Conservation (phyloP, 352 stramenopile genomes). For the Hyaloperonospora brassicae region DNA sequence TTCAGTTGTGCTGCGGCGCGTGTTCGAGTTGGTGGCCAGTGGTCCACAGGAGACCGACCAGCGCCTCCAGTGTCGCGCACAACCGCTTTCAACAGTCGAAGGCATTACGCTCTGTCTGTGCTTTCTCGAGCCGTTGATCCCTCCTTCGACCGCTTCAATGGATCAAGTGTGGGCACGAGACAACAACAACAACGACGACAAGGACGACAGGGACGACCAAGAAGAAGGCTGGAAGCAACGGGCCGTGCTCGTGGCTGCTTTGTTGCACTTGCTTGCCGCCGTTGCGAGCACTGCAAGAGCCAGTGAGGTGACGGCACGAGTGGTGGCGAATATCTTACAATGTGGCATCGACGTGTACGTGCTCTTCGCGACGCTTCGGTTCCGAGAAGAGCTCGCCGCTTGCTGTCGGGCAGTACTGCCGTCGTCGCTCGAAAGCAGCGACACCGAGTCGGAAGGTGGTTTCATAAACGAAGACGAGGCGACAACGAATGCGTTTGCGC, state of each 20-base stretch:
- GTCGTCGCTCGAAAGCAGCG: conserved; percentile 27
- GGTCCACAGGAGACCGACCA: conserved; percentile 5
- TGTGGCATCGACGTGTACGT: conserved; percentile 31
- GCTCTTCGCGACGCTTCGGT: conserved; percentile 43
- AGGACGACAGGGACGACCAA: conserved; percentile 9
- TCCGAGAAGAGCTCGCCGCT: conserved; percentile 44
- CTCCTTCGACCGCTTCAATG: conserved; percentile 13
- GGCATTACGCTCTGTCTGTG: conserved; percentile 19
- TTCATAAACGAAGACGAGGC: conserved; percentile 24
- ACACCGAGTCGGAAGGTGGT: conserved; percentile 23
- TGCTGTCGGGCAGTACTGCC: conserved; percentile 36
- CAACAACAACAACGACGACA: conserved; percentile 15
- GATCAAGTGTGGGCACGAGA: conserved; percentile 1
- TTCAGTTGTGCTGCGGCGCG: conserved; percentile 33
- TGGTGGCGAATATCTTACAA: conserved; percentile 25
- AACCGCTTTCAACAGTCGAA: conserved; percentile 9
- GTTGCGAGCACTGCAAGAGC: neutral
- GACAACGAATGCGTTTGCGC: conserved; percentile 9
- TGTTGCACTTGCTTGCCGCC: conserved; percentile 34
- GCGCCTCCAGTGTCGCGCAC: neutral
- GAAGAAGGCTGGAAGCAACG: conserved; percentile 17
- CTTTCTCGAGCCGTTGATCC: conserved; percentile 29
- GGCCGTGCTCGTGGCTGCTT: conserved; percentile 29
- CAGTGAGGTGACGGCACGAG: conserved; percentile 7
- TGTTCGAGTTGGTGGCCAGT: conserved; percentile 13